Evolutionary conservation across 2,329 filamentous ascomycete species (phyloP).

Genomic region (Dothistroma pini): DNA sequence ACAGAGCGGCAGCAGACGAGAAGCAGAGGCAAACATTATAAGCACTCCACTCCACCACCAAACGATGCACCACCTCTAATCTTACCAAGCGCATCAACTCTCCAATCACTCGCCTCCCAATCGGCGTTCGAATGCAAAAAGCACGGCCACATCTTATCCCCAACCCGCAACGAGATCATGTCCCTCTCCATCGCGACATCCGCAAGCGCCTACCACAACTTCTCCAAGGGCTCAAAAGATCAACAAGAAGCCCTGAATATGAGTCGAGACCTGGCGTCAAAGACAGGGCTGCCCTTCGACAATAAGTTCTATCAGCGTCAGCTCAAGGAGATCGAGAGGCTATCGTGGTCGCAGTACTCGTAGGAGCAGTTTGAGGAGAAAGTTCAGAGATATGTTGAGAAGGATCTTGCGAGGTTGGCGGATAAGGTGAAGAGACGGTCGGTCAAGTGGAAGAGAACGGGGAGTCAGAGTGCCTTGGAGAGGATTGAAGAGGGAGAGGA

Average conservation of each 20-base stretch:
- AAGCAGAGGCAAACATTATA: not conserved
- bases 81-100: not conserved
- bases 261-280: not conserved
- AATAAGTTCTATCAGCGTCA: not conserved
- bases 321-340: not conserved
- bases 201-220: not conserved
- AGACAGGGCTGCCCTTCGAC: not conserved
- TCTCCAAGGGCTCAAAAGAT: not conserved
- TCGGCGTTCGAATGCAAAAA: not conserved
- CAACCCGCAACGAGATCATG: not conserved
- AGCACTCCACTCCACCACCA: not conserved
- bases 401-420: not conserved
- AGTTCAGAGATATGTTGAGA: not conserved
- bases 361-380: not conserved
- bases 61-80: not conserved
- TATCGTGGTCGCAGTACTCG: not conserved
- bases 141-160: not conserved
- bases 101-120: not conserved
- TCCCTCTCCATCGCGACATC: not conserved
- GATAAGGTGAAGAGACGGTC: not conserved
- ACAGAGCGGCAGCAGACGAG: not conserved
- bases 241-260: not conserved
- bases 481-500: too few relatives aligned
- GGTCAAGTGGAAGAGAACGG: too few relatives aligned
- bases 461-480: too few relatives aligned